phyloP scores from a whole-genome alignment of 164 flowering plant genomes.

The Magnolia officinalis region DNA sequence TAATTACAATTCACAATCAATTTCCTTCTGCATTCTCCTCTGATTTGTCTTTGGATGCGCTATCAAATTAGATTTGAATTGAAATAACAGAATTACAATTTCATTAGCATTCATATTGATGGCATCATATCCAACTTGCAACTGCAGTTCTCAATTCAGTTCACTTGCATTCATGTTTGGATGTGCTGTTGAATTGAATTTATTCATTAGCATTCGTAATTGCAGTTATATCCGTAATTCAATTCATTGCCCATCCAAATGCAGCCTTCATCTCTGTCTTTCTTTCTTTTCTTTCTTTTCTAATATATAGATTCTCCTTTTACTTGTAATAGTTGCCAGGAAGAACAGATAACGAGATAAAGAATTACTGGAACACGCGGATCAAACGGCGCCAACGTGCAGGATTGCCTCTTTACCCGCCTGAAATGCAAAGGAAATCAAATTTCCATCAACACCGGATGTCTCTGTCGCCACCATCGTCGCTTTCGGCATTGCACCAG shows the following conservation, averaged over 20 bases:
- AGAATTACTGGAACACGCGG: conserved; percentile 77
- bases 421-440: conserved; percentile 28
- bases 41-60: too few species aligned
- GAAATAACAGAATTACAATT: too few species aligned
- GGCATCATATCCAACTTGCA: too few species aligned
- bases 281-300: neutral
- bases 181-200: neutral
- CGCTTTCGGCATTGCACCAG: conserved; percentile 9
- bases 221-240: neutral
- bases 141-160: too few species aligned
- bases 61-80: too few species aligned
- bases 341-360: conserved; percentile 60
- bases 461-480: conserved; percentile 7
- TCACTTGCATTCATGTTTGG: neutral
- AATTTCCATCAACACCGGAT: conserved; percentile 9
- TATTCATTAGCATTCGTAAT: neutral
- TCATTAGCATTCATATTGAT: too few species aligned
- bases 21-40: too few species aligned
- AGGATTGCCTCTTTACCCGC: conserved; percentile 53
- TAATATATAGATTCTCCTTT: neutral
- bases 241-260: neutral
- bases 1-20: too few species aligned
- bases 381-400: conserved; percentile 46
- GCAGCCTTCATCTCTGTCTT: neutral
- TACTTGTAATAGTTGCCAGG: conserved; percentile 43